Conservation (phyloP, 2,329 filamentous ascomycete genomes). For the Scedosporium aurantiacum region DNA sequence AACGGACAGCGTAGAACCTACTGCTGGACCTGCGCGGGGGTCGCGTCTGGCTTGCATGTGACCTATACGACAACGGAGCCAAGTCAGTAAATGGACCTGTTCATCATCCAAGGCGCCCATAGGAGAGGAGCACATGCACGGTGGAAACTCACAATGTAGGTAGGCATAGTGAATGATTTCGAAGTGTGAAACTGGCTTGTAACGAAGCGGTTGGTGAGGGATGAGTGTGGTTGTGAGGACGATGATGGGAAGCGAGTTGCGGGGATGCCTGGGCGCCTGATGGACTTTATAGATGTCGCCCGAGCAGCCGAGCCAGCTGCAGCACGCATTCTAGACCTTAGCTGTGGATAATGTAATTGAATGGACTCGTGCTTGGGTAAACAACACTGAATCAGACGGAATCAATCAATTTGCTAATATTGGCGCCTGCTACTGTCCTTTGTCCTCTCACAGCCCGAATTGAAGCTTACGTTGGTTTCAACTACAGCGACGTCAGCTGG, state of each 20-base stretch:
- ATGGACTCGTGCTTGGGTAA: not conserved
- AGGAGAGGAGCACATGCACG: slow-evolving; percentile 7
- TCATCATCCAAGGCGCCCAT: slow-evolving; percentile 7
- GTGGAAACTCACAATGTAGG: slow-evolving; percentile 39
- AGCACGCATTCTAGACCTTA: not conserved
- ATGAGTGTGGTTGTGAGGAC: not conserved
- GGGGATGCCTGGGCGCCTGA: slow-evolving; percentile 2
- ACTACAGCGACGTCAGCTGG: not conserved
- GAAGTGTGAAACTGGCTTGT: not conserved
- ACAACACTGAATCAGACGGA: not conserved
- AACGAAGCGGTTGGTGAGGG: not conserved
- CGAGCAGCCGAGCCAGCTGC: not conserved
- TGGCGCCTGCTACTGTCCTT: not conserved
- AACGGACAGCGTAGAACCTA: slow-evolving; percentile 24
- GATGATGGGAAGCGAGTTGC: not conserved
- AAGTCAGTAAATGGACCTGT: not conserved
- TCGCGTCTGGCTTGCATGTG: slow-evolving; percentile 63
- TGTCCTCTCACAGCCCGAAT: not conserved
- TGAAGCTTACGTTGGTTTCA: not conserved
- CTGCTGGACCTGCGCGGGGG: slow-evolving; percentile 55
- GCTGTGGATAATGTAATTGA: not conserved
- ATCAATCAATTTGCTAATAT: not conserved
- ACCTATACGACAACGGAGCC: slow-evolving; percentile 47
- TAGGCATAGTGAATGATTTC: slow-evolving; percentile 33
- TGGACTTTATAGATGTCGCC: slow-evolving; percentile 1